These are phyloP conservation scores for Aspergillus taichungensis DNA, from an alignment of 495 filamentous ascomycete species.

Conservation along the genomic window DNA sequence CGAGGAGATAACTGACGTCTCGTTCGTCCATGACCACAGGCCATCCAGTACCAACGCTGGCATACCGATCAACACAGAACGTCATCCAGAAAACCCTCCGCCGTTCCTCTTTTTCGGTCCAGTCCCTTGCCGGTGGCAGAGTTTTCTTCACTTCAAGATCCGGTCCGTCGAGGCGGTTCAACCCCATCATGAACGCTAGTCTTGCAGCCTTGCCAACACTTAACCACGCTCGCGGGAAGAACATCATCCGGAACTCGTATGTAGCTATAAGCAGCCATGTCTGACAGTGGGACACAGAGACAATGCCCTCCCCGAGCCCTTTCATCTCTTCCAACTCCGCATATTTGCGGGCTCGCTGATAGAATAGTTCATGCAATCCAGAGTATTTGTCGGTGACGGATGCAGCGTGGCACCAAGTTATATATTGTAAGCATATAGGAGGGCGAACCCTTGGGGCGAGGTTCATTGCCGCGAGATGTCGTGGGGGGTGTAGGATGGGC, in stretches of 20 bases:
- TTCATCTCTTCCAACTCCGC: conserved; percentile 85
- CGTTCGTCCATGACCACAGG: conserved; percentile 88
- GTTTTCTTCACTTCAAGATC: conserved; percentile 90
- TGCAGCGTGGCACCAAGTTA: conserved; percentile 86
- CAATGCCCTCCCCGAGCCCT: conserved; percentile 79
- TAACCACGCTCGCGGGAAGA: conserved; percentile 93
- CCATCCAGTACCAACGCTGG: conserved; percentile 97
- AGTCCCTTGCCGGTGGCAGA: conserved; percentile 75
- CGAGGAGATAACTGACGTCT: conserved; percentile 49
- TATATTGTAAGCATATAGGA: conserved; percentile 82
- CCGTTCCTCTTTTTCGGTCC: conserved; percentile 88
- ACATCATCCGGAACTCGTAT: conserved; percentile 97
- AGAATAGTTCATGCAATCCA: conserved; percentile 72
- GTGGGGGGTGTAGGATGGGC: conserved; percentile 81
- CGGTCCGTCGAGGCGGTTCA: conserved; percentile 81
- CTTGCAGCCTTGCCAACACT: conserved; percentile 72
- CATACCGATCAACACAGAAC: conserved; percentile 83
- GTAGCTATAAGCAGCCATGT: conserved; percentile 68
- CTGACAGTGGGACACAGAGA: conserved; percentile 75
- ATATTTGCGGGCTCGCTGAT: conserved; percentile 81
- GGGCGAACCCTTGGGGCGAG: conserved; percentile 78
- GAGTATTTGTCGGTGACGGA: conserved; percentile 73
- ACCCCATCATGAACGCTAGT: conserved; percentile 81
- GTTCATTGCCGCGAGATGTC: conserved; percentile 78
- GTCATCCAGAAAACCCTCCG: conserved; percentile 91